A percentile compares a stretch with the other conserved stretches of the same genome.
These are phyloP conservation scores for Pythium pyrilobum DNA, from an alignment of 352 stramenopile species.

Conservation along the genomic window DNA sequence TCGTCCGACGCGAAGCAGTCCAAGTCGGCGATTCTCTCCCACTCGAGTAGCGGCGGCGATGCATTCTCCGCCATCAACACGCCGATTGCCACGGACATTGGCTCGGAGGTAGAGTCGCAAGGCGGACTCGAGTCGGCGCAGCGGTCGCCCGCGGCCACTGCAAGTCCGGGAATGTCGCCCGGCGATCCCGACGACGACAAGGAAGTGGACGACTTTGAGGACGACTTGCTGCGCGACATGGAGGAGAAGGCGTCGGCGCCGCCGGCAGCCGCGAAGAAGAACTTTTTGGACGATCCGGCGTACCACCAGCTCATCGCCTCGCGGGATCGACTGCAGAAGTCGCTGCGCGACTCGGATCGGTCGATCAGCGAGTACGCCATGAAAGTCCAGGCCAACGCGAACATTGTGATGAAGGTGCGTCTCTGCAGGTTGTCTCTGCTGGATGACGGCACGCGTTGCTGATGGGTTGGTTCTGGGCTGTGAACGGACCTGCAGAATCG, in stretches of 20 bases:
- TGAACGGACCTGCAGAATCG: conserved; percentile 37
- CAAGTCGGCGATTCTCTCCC: conserved; percentile 22
- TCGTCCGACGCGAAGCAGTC: conserved; percentile 43
- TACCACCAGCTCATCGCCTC: conserved; percentile 62
- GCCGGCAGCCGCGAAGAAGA: neutral
- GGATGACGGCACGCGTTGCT: no score
- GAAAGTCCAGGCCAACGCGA: conserved; percentile 71
- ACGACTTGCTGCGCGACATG: conserved; percentile 71
- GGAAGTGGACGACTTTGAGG: conserved; percentile 70
- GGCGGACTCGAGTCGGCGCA: conserved; percentile 54
- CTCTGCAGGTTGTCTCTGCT: no score
- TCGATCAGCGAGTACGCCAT: conserved; percentile 56
- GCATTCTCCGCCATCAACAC: conserved; percentile 62
- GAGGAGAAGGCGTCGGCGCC: conserved; percentile 42
- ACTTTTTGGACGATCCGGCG: conserved; percentile 48
- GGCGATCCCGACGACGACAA: conserved; percentile 57
- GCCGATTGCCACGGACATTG: conserved; percentile 58
- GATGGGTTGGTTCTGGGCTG: neutral
- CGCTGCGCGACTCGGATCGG: conserved; percentile 56
- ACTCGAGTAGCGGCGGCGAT: conserved; percentile 15
- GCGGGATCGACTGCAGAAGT: conserved; percentile 65
- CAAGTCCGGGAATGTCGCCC: conserved; percentile 46
- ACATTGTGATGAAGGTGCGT: conserved; percentile 78
- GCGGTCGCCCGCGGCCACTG: conserved; percentile 50
- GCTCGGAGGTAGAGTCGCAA: conserved; percentile 60